Evolutionary conservation across 352 stramenopile species (phyloP).

Genomic region (Phytophthora sojae): DNA sequence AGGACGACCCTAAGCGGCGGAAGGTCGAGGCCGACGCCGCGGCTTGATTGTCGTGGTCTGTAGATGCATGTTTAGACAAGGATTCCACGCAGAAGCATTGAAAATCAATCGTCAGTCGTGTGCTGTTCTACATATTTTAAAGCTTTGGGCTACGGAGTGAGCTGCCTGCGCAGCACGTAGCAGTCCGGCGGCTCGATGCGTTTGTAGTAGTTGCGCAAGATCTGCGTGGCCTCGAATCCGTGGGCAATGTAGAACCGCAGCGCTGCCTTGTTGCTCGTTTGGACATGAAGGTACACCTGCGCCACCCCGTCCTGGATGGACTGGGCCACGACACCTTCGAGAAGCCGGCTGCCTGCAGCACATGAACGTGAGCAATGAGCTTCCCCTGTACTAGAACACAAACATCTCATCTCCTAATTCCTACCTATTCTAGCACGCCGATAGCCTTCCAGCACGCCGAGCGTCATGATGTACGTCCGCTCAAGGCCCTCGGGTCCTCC

Average conservation of each 20-base stretch:
- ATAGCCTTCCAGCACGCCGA: conserved; percentile 92
- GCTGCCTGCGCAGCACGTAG: conserved; percentile 88
- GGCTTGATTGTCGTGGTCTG: conserved; percentile 8
- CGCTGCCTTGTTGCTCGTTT: conserved; percentile 93
- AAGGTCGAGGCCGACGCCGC: conserved; percentile 41
- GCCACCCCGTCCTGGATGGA: conserved; percentile 48
- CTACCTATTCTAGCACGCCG: conserved; percentile 77
- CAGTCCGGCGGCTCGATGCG: conserved; percentile 94
- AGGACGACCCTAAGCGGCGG: conserved; percentile 58
- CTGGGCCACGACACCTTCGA: conserved; percentile 50
- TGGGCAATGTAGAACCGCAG: conserved; percentile 92
- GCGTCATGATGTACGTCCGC: conserved; percentile 95
- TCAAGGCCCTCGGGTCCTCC: conserved; percentile 17
- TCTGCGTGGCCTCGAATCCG: conserved; percentile 90
- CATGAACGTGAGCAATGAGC: not conserved
- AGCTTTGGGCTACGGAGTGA: conserved; percentile 26
- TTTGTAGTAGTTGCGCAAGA: conserved; percentile 96
- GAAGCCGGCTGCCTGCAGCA: conserved; percentile 46
- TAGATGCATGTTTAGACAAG: conserved; percentile 19
- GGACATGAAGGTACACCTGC: conserved; percentile 91
- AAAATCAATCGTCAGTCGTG: conserved; percentile 12
- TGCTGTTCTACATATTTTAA: conserved; percentile 18
- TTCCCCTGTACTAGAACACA: not conserved
- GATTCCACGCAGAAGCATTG: not conserved
- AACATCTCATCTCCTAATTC: conserved; percentile 1